Evolutionary conservation across 169 alveolate species (phyloP), one percentile per base, ranked within the genome.

Genomic region (Ichthyophthirius multifiliis): DNA sequence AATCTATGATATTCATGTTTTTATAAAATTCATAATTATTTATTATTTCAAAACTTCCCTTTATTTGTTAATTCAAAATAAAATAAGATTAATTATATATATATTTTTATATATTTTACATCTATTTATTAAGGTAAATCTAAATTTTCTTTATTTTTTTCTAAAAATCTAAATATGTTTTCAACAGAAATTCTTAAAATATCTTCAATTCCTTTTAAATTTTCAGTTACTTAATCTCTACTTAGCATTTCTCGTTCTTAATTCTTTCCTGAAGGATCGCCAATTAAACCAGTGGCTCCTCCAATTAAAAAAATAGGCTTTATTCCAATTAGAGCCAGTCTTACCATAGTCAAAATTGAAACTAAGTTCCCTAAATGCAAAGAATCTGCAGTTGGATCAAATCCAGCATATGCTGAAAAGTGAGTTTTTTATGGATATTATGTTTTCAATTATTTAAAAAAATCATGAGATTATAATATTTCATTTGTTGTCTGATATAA

Each of bases 361-460:
- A 85, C 43, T 12, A 79, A 65, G 48, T 85, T 89, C 15, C 94
- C 92, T 18, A 89, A 67, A 64, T 86, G 92, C 1, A 89, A 62
- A 16, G 87, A 74, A 15, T 75, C 85, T 5, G 92, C 92, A 7
- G 94, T 89, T 3, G 92, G 94, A 48, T 89, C 92, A 74, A 89
- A 86, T 6, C 94, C 92, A 16, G 79, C 39, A 65, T 89, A 89
- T 3, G 71, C 86, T 7, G 62, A 35, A 16, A 41, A 67, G n/a
- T 67, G 18, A 3, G 5, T 6, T 39, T 37, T 35, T 37, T 67
- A 18, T 5, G 43, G 43, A 5, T 4, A 16, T 9, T 41, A 7
- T 15, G 43, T 5, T 31, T 67, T 37, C n/a, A 16, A 34, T 9
- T 37, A n/a, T 39, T 67, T 4, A 5, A 0, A 67, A 30, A 67